A percentile compares a stretch with the other conserved stretches of the same genome.
These are phyloP conservation scores for Ascochyta pisi DNA, from an alignment of 2,329 filamentous ascomycete genomes.

Conservation along the genomic window DNA sequence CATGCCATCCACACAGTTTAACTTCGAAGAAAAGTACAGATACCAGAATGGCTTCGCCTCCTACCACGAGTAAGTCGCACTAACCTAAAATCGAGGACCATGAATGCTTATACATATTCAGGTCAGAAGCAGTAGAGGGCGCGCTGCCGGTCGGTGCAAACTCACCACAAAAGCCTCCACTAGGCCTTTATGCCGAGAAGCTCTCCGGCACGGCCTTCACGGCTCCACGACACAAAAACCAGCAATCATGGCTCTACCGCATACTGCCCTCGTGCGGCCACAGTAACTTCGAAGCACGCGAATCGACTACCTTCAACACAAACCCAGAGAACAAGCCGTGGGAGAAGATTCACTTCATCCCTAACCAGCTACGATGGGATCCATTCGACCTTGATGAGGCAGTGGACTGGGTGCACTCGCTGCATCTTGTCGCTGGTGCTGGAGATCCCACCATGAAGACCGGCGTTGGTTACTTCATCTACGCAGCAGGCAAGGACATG, in stretches of 20 bases:
- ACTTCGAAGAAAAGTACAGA: conserved; percentile 70
- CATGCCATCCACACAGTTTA: conserved; percentile 72
- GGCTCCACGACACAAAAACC: conserved; percentile 62
- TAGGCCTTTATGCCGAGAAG: conserved; percentile 81
- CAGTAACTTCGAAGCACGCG: conserved; percentile 60
- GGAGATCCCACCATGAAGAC: conserved; percentile 81
- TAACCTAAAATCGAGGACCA: not conserved
- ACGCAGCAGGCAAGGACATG: conserved; percentile 82
- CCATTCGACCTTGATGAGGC: conserved; percentile 75
- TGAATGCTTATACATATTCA: conserved; percentile 45
- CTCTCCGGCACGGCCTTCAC: conserved; percentile 67
- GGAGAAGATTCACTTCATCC: conserved; percentile 73
- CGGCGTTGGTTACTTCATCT: conserved; percentile 81
- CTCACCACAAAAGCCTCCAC: conserved; percentile 79
- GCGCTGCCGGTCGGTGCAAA: conserved; percentile 79
- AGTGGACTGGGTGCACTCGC: conserved; percentile 71
- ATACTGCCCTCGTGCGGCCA: conserved; percentile 65
- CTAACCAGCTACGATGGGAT: conserved; percentile 83
- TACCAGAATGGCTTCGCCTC: conserved; percentile 82
- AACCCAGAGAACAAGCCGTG: conserved; percentile 58
- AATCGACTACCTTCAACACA: conserved; percentile 57
- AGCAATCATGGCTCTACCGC: conserved; percentile 66
- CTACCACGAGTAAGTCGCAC: conserved; percentile 72
- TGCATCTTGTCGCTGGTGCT: conserved; percentile 77
- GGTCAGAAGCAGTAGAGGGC: conserved; percentile 76